Percentiles rank a stretch among this genome's conserved stretches.
These are phyloP conservation scores for Pichia nakasei DNA, from an alignment of 805 yeast genomes.

Conservation along the genomic window DNA sequence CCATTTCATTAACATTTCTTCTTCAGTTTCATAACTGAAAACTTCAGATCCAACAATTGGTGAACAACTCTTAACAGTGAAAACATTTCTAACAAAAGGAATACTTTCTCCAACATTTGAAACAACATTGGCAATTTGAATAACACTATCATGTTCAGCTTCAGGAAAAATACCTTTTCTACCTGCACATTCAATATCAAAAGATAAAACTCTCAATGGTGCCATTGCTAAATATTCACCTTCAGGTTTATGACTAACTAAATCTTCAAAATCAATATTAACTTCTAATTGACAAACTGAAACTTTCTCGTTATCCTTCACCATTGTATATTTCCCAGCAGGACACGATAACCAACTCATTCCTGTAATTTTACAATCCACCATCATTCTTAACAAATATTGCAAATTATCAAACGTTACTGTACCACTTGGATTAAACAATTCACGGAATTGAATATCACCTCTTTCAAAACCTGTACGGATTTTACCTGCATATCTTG, in stretches of 20 bases:
- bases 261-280: constrained; percentile 52
- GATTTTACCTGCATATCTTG: constrained; percentile 55
- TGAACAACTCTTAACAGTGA: constrained; percentile 85
- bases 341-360: constrained; percentile 98
- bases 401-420: constrained; percentile 88
- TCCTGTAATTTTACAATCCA: constrained; percentile 87
- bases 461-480: constrained; percentile 83
- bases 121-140: constrained; percentile 95
- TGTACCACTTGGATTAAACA: constrained; percentile 50
- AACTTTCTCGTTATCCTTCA: constrained; percentile 30
- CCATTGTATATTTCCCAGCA: constrained; percentile 50
- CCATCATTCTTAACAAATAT: constrained; percentile 77
- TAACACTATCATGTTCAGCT: constrained; percentile 85
- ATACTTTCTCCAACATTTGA: constrained; percentile 71
- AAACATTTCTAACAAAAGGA: constrained; percentile 91
- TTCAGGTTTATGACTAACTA: constrained; percentile 78
- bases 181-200: constrained; percentile 98
- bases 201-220: constrained; percentile 85
- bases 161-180: constrained; percentile 96
- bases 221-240: constrained; percentile 93
- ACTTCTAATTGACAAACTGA: constrained; percentile 88
- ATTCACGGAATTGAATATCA: constrained; percentile 53
- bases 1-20: constrained; percentile 82
- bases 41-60: constrained; percentile 92
- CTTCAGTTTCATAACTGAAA: constrained; percentile 63